A percentile compares a stretch with the other conserved stretches of the same genome.
Evolutionary conservation across 768 basidiomycete species (phyloP).

Genomic region (Tulasnella sp.): DNA sequence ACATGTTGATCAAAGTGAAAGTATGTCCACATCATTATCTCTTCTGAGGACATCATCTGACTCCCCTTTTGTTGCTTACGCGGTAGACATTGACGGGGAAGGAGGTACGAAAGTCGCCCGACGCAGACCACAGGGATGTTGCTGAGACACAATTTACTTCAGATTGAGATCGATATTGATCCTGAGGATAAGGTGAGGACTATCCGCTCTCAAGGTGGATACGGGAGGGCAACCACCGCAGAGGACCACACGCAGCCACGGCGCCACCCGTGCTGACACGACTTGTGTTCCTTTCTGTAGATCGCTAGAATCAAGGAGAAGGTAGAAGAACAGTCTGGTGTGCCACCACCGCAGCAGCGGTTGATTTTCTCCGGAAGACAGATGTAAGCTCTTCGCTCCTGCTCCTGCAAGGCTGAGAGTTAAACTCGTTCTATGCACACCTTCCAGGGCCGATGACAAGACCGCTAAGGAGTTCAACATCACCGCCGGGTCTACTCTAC

Average conservation of each 20-base stretch:
- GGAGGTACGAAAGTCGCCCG: constrained; percentile 61
- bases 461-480: constrained; percentile 83
- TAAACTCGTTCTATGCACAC: constrained; percentile 1
- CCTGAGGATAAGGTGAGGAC: constrained; percentile 73
- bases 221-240: not conserved
- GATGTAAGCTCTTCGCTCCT: constrained; percentile 58
- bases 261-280: not conserved
- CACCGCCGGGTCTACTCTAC: constrained; percentile 81
- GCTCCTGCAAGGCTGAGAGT: not conserved
- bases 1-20: constrained; percentile 91
- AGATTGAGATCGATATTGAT: constrained; percentile 97
- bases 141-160: constrained; percentile 20
- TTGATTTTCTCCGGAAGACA: constrained; percentile 92
- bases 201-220: not conserved
- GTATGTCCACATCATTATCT: constrained; percentile 45
- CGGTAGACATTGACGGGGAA: constrained; percentile 92
- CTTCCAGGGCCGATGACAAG: constrained; percentile 85
- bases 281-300: constrained; percentile 49
- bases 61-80: constrained; percentile 18
- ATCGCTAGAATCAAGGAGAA: constrained; percentile 95
- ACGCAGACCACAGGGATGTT: not conserved
- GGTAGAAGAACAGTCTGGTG: constrained; percentile 97
- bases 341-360: constrained; percentile 94
- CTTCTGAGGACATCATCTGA: constrained; percentile 31
- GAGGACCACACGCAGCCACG: not conserved